Base-by-base conservation (phyloP, 2,329 filamentous ascomycete species). In the Paraconiothyrium brasiliense region DNA sequence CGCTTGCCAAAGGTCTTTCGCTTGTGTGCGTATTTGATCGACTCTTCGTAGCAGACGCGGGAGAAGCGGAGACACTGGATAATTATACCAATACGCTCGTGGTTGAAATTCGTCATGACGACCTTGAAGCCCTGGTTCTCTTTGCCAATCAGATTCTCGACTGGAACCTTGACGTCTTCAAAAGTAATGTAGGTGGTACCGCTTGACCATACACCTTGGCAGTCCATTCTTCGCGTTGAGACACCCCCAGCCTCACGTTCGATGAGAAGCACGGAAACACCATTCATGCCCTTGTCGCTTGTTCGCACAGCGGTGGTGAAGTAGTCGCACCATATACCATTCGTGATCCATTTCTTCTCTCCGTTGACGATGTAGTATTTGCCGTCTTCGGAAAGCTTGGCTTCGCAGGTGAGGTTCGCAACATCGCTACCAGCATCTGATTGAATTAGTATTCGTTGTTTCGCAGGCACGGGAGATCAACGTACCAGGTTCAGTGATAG, bases 281-380 rank as follows among this genome's bases (percentile, higher is more conserved):
- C 95, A 76, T 94, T 94, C 94, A 97, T 98, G 69, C 95, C 95
- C 27, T 87, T 84, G 37, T 89, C 90, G 66, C 91, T 93, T 7
- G 95, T 99, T 63, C 95, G 90, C 43, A 99, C 95, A 30, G 94
- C 95, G 14, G 92, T 96, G 58, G 95, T 98, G 85, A 98, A 98
- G 84, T 98, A 99, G 80, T 99, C 95, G 65, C 86, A 88, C 93
- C 93, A 97, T 74, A 97, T 88, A 75, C 95, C 95, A 82, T 99
- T 99, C 74, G 94, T 98, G 80, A 98, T 98, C 94, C 95, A 98
- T 84, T 99, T 99, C 91, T 99, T 98, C 88, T 97, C 94, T 58
- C 95, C 95, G 76, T 98, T 99, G 81, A 99, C 95, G 70, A 98
- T 98, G 82, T 96, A 99, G 83, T 98, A 93, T 85, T 98, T 98